Percentiles rank a stretch among this genome's conserved stretches.
These are phyloP conservation scores for Polyporus arcularius DNA, from an alignment of 768 basidiomycete species.

Conservation along the genomic window DNA sequence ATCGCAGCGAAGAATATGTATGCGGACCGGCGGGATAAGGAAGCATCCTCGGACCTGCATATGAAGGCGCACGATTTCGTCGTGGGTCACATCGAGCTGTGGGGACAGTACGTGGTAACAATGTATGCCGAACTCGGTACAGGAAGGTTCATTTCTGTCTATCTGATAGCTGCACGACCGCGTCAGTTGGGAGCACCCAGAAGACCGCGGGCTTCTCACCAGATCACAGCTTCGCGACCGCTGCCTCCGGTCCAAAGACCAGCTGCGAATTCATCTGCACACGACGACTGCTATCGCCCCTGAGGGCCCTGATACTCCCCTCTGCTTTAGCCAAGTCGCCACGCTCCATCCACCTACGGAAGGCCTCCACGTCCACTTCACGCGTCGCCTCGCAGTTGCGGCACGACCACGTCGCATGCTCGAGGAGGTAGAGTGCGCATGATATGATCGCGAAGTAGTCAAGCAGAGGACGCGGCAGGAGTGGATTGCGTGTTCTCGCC, in stretches of 20 bases:
- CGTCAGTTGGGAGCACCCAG: no score
- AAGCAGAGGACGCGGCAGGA: constrained; percentile 58
- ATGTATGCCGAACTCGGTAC: no score
- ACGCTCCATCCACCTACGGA: constrained; percentile 49
- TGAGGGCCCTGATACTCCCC: background rate
- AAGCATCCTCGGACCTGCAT: no score
- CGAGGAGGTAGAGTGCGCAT: constrained; percentile 58
- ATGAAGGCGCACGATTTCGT: no score
- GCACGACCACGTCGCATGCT: constrained; percentile 67
- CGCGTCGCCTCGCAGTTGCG: constrained; percentile 25
- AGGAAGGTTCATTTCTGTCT: no score
- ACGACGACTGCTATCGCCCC: background rate
- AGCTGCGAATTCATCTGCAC: background rate
- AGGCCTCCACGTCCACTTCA: constrained; percentile 51
- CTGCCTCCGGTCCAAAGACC: background rate
- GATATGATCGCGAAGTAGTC: constrained; percentile 57
- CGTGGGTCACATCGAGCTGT: no score
- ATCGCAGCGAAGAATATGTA: no score
- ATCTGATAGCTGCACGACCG: no score
- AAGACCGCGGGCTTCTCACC: background rate
- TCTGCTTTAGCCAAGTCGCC: background rate
- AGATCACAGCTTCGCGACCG: background rate
- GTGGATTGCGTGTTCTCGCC: constrained; percentile 38
- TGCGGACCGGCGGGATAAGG: no score
- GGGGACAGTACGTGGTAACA: no score